phyloP scores from a whole-genome alignment of 495 filamentous ascomycete species.

The Penicillium silybi region DNA sequence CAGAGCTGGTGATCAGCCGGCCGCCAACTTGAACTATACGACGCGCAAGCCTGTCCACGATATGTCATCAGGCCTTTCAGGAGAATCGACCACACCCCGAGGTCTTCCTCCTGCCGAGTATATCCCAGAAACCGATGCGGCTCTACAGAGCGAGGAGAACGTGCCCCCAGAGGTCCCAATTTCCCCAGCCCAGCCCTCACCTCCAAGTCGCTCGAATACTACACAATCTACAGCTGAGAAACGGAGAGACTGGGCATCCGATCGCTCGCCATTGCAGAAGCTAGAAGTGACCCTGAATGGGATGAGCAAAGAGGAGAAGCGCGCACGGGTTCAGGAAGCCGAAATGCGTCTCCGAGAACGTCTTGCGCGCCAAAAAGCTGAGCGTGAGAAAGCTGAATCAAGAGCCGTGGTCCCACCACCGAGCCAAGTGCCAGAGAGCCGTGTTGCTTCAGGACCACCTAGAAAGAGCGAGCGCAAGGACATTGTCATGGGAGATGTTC shows the following conservation, averaged over 20 bases:
- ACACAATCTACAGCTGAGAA: constrained; percentile 28
- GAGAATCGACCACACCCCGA: constrained; percentile 23
- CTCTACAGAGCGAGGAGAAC: constrained; percentile 7
- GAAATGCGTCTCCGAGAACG: constrained; percentile 57
- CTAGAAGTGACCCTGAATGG: constrained; percentile 82
- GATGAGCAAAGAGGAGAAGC: constrained; percentile 89
- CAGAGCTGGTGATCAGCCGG: constrained; percentile 14
- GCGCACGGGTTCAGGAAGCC: constrained; percentile 73
- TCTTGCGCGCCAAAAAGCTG: constrained; percentile 33
- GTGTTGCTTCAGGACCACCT: neutral
- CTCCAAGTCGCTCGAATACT: constrained; percentile 34
- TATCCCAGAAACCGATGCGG: neutral
- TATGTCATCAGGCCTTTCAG: constrained; percentile 2
- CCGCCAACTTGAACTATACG: constrained; percentile 19
- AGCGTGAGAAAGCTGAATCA: constrained; percentile 18
- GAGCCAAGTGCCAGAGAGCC: constrained; percentile 1
- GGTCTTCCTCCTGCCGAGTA: constrained; percentile 13
- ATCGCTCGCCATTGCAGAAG: constrained; percentile 85
- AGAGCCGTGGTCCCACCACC: constrained; percentile 6
- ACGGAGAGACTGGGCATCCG: constrained; percentile 56
- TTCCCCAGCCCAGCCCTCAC: constrained; percentile 7
- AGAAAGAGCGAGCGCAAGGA: constrained; percentile 5
- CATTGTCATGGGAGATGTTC: neutral
- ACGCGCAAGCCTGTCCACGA: constrained; percentile 10
- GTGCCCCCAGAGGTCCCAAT: neutral